A percentile compares a stretch with the other conserved stretches of the same genome.
Evolutionary conservation across 2,329 filamentous ascomycete genomes (phyloP).

Genomic region (Cladosporium sp.): DNA sequence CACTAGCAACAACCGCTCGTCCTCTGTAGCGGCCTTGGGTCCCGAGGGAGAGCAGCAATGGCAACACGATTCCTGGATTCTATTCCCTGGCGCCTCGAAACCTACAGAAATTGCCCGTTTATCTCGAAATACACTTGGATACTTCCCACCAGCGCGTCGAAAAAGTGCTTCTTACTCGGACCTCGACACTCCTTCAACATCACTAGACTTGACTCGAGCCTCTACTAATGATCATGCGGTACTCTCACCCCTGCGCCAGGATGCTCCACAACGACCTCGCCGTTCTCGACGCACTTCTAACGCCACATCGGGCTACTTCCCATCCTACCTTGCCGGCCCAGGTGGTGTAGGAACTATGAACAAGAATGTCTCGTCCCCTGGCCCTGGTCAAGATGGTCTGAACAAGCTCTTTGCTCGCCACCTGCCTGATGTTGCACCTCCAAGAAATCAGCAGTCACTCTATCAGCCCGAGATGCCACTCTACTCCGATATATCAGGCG

Average conservation of each 20-base stretch:
- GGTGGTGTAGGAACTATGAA: conserved; percentile 84
- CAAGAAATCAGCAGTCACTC: conserved; percentile 52
- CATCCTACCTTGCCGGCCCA: conserved; percentile 66
- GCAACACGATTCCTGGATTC: conserved; percentile 86
- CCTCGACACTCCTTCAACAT: conserved; percentile 63
- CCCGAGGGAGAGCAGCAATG: conserved; percentile 64
- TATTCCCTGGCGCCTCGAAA: conserved; percentile 65
- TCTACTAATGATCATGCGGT: conserved; percentile 30
- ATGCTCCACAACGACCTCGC: conserved; percentile 36
- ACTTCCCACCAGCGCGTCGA: conserved; percentile 86
- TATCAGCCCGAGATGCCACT: conserved; percentile 63
- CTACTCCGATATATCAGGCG: conserved; percentile 26
- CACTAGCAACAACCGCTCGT: conserved; percentile 30
- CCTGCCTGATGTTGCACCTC: conserved; percentile 67
- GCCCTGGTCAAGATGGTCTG: conserved; percentile 77
- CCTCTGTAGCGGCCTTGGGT: conserved; percentile 32
- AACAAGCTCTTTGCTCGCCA: conserved; percentile 83
- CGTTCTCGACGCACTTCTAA: conserved; percentile 35
- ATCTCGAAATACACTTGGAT: conserved; percentile 74
- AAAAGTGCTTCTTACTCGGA: conserved; percentile 68
- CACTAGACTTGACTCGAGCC: conserved; percentile 56
- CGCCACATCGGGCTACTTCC: conserved; percentile 37
- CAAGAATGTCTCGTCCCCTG: conserved; percentile 66
- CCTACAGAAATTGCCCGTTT: conserved; percentile 84
- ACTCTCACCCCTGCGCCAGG: conserved; percentile 32